Evolutionary conservation across 2,329 filamentous ascomycete genomes (phyloP).

Genomic region (Colletotrichum sp.): DNA sequence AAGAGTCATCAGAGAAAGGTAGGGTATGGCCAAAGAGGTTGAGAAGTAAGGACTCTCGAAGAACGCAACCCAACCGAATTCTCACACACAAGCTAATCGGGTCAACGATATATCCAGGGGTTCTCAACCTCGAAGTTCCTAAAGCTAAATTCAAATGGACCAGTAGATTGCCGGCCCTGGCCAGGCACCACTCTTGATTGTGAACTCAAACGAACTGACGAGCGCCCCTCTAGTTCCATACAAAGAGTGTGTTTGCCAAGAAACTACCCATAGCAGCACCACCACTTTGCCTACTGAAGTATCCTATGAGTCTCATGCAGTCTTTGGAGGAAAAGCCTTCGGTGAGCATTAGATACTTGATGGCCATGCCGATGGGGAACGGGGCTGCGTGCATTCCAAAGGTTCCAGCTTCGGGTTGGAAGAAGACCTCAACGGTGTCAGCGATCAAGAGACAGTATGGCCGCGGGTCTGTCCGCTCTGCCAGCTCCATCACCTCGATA

Average conservation of each 20-base stretch:
- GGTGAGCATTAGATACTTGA: constrained; percentile 6
- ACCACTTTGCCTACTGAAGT: background rate
- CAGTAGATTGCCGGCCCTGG: background rate
- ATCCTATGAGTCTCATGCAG: background rate
- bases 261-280: background rate
- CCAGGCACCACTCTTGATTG: background rate
- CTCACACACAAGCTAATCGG: background rate
- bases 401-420: background rate
- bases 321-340: background rate
- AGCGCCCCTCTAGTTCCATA: background rate
- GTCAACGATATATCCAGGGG: background rate
- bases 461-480: background rate
- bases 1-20: background rate
- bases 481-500: background rate
- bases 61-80: background rate
- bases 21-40: background rate
- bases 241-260: background rate
- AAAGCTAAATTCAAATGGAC: background rate
- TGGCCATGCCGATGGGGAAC: constrained; percentile 10
- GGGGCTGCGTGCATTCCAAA: constrained; percentile 3
- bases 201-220: background rate
- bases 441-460: constrained; percentile 12
- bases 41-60: background rate
- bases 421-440: constrained; percentile 10
- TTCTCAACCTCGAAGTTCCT: background rate